Base-by-base conservation (phyloP, 768 basidiomycete genomes). In the Termitomyces sp. region DNA sequence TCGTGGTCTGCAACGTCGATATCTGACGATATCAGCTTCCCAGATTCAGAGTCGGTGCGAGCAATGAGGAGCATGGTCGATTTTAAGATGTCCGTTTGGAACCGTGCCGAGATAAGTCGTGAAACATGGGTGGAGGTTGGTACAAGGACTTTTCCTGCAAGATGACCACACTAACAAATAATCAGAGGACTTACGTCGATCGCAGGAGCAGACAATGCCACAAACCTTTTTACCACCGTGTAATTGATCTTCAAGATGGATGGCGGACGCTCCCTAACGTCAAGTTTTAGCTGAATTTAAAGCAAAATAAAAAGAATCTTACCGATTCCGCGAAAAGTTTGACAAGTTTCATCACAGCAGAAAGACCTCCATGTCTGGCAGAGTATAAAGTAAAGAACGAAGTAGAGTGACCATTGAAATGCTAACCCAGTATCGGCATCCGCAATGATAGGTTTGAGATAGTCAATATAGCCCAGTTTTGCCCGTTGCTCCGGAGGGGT, bases 241-340 rank as follows among this genome's bases (percentile, higher is more conserved):
- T 7, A 96, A 80, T 71, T 96, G 94, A 74, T 98, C 96, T 71
- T 98, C 96, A 22, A 97, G 74, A 73, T 98, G 96, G 53, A 98
- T 90, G 16, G 84, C 96, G 9, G 95, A 84, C 15, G 92, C 91
- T 28, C 96, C 95, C 84, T 91, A 63, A 18, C 16, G 7, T 55
- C 55, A 33, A 46, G 40, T 18, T 11, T 20, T 9, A 56, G 38
- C 28, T 35, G 22, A 9, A 39, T 45, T 59, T 60, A 36, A 38
- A 11, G 39, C 16, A 24, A 15, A 49, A 13, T 22, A 38, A 15
- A 49, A 32, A 13, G 38, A 45, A 57, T 57, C 50, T 72, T 68
- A 89, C 89, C 56, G 91, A 90, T 78, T 97, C 96, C n/a, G 92
- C 95, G 68, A 98, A 96, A 22, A 95, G 80, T 70, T 97, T 98